These are phyloP conservation scores for Murraya paniculata DNA, from an alignment of 345 rosid genomes.

Conservation along the genomic window DNA sequence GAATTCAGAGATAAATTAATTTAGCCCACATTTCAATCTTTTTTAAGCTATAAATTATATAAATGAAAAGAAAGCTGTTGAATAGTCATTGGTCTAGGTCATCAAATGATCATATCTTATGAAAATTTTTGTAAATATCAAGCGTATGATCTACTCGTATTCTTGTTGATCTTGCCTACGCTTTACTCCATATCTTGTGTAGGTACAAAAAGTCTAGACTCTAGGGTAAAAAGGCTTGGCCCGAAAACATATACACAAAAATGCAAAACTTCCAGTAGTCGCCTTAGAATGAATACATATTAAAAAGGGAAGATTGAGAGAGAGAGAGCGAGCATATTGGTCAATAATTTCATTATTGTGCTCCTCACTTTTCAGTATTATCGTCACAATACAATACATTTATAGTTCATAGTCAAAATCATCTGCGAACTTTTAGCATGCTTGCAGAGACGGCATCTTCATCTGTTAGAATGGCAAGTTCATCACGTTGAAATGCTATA, in stretches of 20 bases:
- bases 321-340: background rate
- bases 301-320: background rate
- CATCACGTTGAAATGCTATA: background rate
- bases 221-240: conserved; percentile 17
- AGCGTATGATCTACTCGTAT: conserved; percentile 30
- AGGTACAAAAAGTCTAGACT: conserved; percentile 16
- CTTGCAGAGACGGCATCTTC: background rate
- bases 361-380: background rate
- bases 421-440: background rate
- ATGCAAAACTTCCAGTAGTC: background rate
- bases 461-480: background rate
- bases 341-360: background rate
- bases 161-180: conserved; percentile 28
- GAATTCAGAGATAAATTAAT: background rate
- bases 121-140: conserved; percentile 1
- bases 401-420: background rate
- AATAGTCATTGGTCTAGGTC: conserved; percentile 18
- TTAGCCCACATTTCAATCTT: background rate
- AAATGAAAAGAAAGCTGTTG: background rate
- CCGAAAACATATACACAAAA: conserved; percentile 3
- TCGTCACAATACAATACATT: background rate
- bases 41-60: background rate
- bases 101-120: conserved; percentile 7
- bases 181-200: conserved; percentile 46
- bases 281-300: background rate